These are phyloP conservation scores for Hygrophorus pudorinus DNA, from an alignment of 768 basidiomycete genomes.

Conservation along the genomic window DNA sequence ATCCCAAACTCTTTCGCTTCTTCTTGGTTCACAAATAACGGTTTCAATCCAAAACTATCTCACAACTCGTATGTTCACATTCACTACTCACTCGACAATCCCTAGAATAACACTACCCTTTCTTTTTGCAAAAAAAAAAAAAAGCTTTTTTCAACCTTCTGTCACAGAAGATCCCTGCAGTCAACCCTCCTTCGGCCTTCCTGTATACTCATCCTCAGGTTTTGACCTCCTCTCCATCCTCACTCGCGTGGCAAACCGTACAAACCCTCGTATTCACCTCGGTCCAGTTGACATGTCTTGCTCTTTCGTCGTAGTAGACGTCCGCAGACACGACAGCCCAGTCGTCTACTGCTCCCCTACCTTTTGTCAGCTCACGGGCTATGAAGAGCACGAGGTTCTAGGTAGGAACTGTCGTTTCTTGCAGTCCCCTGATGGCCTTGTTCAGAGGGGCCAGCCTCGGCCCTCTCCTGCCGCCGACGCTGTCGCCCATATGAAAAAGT, in stretches of 20 bases:
- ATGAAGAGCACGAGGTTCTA: conserved; percentile 63
- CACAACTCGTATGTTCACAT: conserved; percentile 8
- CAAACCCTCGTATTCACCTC: conserved; percentile 63
- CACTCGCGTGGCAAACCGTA: conserved; percentile 63
- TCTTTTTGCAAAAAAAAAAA: background rate
- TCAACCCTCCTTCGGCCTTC: conserved; percentile 30
- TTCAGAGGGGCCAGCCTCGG: conserved; percentile 28
- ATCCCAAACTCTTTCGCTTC: conserved; percentile 20
- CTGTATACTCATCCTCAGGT: conserved; percentile 83
- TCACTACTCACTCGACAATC: too few species aligned
- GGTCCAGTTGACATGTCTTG: conserved; percentile 92
- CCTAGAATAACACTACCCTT: background rate
- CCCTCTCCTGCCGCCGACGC: conserved; percentile 59
- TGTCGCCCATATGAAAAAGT: conserved; percentile 50
- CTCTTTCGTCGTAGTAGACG: conserved; percentile 87
- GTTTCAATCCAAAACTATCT: conserved; percentile 19
- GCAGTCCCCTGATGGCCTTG: conserved; percentile 58
- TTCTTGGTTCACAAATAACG: conserved; percentile 43
- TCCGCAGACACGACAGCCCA: conserved; percentile 69
- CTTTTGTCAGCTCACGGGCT: conserved; percentile 73
- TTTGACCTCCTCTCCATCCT: conserved; percentile 85
- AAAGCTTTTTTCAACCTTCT: background rate
- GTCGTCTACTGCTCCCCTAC: conserved; percentile 87
- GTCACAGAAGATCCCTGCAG: too few species aligned
- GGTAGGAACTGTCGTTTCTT: conserved; percentile 89